phyloP scores from a whole-genome alignment of 2,329 filamentous ascomycete species.

The Bimuria novae-zelandiae region DNA sequence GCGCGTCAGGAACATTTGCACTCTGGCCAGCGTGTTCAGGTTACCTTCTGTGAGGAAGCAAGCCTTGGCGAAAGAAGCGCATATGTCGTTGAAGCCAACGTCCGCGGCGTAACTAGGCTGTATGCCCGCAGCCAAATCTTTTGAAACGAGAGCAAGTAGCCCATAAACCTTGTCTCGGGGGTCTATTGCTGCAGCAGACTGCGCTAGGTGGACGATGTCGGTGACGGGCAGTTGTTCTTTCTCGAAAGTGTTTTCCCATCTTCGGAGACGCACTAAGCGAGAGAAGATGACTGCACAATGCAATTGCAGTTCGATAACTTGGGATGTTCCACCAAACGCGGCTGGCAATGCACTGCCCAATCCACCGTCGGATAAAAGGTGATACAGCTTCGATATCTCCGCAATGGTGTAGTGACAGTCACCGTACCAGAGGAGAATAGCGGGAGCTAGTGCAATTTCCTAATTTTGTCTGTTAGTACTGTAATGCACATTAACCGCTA shows the following conservation, averaged over 20 bases:
- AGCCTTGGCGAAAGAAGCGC: background rate
- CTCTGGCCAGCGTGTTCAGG: background rate
- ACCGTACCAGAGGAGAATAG: no score
- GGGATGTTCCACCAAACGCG: no score
- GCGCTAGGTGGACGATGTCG: background rate
- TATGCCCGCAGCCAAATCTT: background rate
- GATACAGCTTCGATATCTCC: no score
- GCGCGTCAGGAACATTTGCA: background rate
- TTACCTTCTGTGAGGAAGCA: background rate
- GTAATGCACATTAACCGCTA: no score
- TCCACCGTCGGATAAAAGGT: no score
- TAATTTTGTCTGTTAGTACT: no score
- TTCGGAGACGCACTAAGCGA: no score
- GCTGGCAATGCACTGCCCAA: no score
- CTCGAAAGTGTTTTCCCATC: background rate
- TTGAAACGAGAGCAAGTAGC: background rate
- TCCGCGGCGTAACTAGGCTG: background rate
- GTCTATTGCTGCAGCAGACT: background rate
- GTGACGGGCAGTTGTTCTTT: background rate
- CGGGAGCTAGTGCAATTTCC: no score
- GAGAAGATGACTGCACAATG: no score
- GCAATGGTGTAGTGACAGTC: no score
- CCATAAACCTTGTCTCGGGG: constrained; percentile 2
- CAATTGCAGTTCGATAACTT: no score
- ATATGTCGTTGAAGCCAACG: background rate